Evolutionary conservation across 2,329 filamentous ascomycete genomes (phyloP).

Genomic region (Verticillium tricorpus): DNA sequence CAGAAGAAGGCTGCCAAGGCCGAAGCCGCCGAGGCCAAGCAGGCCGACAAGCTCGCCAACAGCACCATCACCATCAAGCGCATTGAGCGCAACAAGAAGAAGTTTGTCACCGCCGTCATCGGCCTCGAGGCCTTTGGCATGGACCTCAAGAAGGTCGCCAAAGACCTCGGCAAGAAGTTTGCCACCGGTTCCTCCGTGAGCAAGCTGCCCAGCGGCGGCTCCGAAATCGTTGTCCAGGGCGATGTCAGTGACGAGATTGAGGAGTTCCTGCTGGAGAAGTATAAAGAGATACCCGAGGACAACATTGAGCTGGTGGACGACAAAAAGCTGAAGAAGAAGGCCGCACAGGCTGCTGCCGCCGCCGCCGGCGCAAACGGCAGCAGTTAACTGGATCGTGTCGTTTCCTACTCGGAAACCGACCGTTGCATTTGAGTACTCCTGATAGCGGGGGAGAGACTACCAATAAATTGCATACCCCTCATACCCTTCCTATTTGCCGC

Average conservation of each 20-base stretch:
- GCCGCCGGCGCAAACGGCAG: background rate
- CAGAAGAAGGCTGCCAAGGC: slow-evolving; percentile 97
- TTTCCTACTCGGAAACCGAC: background rate
- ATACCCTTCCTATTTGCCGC: background rate
- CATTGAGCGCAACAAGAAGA: slow-evolving; percentile 96
- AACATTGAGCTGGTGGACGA: slow-evolving; percentile 95
- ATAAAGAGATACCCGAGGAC: slow-evolving; percentile 86
- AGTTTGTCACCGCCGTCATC: slow-evolving; percentile 89
- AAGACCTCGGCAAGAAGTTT: slow-evolving; percentile 98
- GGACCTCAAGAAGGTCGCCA: slow-evolving; percentile 92
- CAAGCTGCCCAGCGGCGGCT: slow-evolving; percentile 77
- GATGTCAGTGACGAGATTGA: slow-evolving; percentile 93
- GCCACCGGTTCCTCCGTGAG: slow-evolving; percentile 91
- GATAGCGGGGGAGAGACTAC: background rate
- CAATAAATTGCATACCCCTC: background rate
- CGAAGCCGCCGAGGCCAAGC: slow-evolving; percentile 77
- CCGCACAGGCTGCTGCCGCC: background rate
- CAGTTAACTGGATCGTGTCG: background rate
- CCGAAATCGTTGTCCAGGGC: slow-evolving; percentile 97
- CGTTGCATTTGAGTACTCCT: background rate
- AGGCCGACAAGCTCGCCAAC: slow-evolving; percentile 75
- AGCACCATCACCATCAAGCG: slow-evolving; percentile 89
- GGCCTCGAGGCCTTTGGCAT: slow-evolving; percentile 87
- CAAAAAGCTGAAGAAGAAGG: slow-evolving; percentile 70
- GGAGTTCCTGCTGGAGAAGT: slow-evolving; percentile 85